Percentiles rank a stretch among this genome's conserved stretches.
phyloP scores from a whole-genome alignment of 371 early-diverging fungal genomes.

The Mortierella sp. region DNA sequence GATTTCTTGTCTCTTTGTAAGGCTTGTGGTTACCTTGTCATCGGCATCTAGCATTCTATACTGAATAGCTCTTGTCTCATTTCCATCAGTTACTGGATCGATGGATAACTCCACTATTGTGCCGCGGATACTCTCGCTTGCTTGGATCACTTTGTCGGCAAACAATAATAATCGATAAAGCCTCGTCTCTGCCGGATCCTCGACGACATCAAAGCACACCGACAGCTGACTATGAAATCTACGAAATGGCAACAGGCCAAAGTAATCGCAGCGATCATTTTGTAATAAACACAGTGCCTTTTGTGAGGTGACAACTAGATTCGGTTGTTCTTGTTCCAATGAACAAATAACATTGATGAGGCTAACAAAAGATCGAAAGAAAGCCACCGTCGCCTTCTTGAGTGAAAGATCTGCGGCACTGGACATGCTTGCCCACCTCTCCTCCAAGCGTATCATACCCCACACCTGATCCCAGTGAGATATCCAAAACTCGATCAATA shows the following conservation, averaged over 20 bases:
- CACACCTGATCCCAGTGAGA: conserved; percentile 55
- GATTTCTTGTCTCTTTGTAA: not conserved
- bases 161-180: conserved; percentile 32
- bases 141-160: conserved; percentile 43
- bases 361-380: conserved; percentile 37
- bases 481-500: conserved; percentile 46
- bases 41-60: conserved; percentile 50
- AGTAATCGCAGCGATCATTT: conserved; percentile 28
- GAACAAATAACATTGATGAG: conserved; percentile 25
- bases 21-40: conserved; percentile 30
- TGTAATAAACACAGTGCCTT: conserved; percentile 32
- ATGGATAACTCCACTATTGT: conserved; percentile 41
- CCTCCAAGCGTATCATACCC: conserved; percentile 54
- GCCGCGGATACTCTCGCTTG: conserved; percentile 47
- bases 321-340: not conserved
- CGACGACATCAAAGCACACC: conserved; percentile 29
- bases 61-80: conserved; percentile 6
- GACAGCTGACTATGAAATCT: conserved; percentile 38
- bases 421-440: conserved; percentile 34
- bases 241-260: conserved; percentile 48
- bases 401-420: conserved; percentile 24
- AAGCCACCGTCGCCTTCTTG: conserved; percentile 26
- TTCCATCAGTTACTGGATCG: conserved; percentile 8
- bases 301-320: conserved; percentile 17
- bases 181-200: conserved; percentile 23